Conservation (phyloP, 2,329 filamentous ascomycete genomes). For the Clonostachys rhizophaga region DNA sequence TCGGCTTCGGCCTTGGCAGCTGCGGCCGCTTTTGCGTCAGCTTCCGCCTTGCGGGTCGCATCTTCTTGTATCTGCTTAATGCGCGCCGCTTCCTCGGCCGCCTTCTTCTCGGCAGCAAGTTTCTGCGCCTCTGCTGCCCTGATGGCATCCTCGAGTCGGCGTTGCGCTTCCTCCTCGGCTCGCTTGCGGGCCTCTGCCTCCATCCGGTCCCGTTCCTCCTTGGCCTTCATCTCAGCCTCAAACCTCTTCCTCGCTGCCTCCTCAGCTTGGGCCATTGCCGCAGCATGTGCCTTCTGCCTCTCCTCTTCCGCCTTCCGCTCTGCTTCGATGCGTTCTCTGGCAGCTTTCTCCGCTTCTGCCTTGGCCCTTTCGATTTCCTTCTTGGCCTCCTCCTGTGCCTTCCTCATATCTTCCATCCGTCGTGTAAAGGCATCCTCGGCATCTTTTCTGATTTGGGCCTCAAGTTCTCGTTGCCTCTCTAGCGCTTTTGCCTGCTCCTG, state of each 20-base stretch:
- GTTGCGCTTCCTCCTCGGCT: conserved; percentile 32
- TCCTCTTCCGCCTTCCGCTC: conserved; percentile 40
- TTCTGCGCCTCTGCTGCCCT: conserved; percentile 35
- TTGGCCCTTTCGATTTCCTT: conserved; percentile 42
- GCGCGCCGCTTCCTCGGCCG: conserved; percentile 36
- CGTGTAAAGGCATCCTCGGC: conserved; percentile 36
- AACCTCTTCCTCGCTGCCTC: conserved; percentile 28
- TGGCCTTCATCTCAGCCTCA: conserved; percentile 33
- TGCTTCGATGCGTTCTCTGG: conserved; percentile 37
- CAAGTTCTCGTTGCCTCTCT: conserved; percentile 35
- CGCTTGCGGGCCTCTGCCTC: conserved; percentile 33
- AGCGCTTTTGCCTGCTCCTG: conserved; percentile 39
- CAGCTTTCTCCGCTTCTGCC: conserved; percentile 36
- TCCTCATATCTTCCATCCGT: conserved; percentile 32
- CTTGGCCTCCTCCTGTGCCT: conserved; percentile 37
- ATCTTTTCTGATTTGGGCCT: conserved; percentile 38
- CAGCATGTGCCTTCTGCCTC: conserved; percentile 25
- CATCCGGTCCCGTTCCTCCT: conserved; percentile 33
- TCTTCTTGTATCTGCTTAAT: conserved; percentile 29
- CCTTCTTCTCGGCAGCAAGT: conserved; percentile 30
- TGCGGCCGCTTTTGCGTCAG: conserved; percentile 12
- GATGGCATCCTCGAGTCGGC: conserved; percentile 33
- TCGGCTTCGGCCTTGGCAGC: conserved; percentile 23
- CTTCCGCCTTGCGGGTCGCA: conserved; percentile 29
- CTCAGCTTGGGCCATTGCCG: conserved; percentile 26